phyloP scores from a whole-genome alignment of 1,284 basidiomycete genomes.

The Hypsizygus ulmarius region DNA sequence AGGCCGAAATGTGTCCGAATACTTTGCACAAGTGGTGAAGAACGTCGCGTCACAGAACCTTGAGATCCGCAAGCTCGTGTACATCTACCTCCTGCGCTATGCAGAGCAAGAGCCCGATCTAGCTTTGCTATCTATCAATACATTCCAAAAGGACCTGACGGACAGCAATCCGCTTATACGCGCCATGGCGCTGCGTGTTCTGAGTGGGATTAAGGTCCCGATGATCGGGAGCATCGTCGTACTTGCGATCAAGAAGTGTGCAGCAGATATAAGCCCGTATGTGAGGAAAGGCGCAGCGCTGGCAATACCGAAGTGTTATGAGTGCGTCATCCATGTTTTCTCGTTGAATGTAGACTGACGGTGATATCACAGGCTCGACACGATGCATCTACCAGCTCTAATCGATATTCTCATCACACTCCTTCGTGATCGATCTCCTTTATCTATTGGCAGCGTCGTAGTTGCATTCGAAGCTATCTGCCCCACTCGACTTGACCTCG shows the following conservation, averaged over 20 bases:
- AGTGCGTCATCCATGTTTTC: conserved; percentile 47
- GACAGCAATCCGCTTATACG: conserved; percentile 91
- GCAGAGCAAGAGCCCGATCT: conserved; percentile 93
- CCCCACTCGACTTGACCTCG: conserved; percentile 79
- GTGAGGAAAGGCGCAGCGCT: conserved; percentile 91
- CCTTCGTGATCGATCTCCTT: conserved; percentile 80
- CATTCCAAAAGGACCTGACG: conserved; percentile 95
- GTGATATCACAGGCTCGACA: conserved; percentile 60
- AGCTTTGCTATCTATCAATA: conserved; percentile 95
- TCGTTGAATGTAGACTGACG: neutral
- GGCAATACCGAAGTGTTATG: conserved; percentile 84
- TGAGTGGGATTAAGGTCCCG: conserved; percentile 87
- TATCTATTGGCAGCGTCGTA: conserved; percentile 85
- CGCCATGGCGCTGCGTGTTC: conserved; percentile 91
- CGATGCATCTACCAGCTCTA: conserved; percentile 67
- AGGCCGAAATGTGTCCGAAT: conserved; percentile 86
- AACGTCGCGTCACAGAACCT: conserved; percentile 89
- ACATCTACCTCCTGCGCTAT: conserved; percentile 94
- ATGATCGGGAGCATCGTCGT: conserved; percentile 87
- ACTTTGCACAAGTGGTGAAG: conserved; percentile 94
- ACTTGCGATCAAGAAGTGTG: conserved; percentile 88
- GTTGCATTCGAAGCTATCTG: conserved; percentile 85
- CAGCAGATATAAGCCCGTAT: conserved; percentile 88
- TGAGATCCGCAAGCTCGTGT: conserved; percentile 95
- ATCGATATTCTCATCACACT: conserved; percentile 75